Conservation (phyloP, 1,284 basidiomycete species). For the Moesziomyces antarcticus region DNA sequence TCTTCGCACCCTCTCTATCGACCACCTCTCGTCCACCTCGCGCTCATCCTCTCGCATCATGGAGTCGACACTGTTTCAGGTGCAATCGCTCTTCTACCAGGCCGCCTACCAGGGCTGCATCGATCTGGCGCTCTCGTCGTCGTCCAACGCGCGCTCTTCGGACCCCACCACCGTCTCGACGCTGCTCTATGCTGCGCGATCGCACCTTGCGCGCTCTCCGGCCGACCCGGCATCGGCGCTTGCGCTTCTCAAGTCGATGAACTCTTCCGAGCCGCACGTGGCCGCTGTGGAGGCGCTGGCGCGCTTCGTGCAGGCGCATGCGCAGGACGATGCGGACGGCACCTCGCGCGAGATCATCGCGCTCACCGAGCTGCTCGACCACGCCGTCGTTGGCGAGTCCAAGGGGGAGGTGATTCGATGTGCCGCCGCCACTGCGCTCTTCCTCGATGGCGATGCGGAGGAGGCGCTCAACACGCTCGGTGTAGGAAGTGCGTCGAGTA, state of each 20-base stretch:
- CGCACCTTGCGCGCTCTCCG: constrained; percentile 55
- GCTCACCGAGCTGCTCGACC: constrained; percentile 60
- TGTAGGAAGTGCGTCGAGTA: constrained; percentile 40
- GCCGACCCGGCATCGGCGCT: constrained; percentile 50
- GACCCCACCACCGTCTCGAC: constrained; percentile 37
- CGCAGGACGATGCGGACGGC: constrained; percentile 26
- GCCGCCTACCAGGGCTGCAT: constrained; percentile 63
- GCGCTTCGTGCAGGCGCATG: constrained; percentile 50
- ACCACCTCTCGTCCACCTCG: background rate
- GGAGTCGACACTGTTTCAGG: constrained; percentile 54
- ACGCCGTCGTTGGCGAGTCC: constrained; percentile 55
- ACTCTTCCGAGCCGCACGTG: constrained; percentile 27
- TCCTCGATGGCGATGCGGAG: constrained; percentile 54
- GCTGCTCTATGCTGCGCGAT: constrained; percentile 63
- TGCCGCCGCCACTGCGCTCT: constrained; percentile 58
- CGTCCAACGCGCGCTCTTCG: constrained; percentile 31
- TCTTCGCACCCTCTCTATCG: background rate
- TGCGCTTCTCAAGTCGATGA: constrained; percentile 43
- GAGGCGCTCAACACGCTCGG: constrained; percentile 61
- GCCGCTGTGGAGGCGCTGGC: constrained; percentile 56
- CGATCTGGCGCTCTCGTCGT: constrained; percentile 45
- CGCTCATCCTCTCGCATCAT: constrained; percentile 11
- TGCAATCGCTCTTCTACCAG: constrained; percentile 66
- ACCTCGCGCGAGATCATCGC: constrained; percentile 47
- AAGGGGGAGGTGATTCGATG: constrained; percentile 49